A percentile compares a stretch with the other conserved stretches of the same genome.
These are phyloP conservation scores for Lasiosphaeriaceae sp. DNA, from an alignment of 495 filamentous ascomycete genomes.

Conservation along the genomic window DNA sequence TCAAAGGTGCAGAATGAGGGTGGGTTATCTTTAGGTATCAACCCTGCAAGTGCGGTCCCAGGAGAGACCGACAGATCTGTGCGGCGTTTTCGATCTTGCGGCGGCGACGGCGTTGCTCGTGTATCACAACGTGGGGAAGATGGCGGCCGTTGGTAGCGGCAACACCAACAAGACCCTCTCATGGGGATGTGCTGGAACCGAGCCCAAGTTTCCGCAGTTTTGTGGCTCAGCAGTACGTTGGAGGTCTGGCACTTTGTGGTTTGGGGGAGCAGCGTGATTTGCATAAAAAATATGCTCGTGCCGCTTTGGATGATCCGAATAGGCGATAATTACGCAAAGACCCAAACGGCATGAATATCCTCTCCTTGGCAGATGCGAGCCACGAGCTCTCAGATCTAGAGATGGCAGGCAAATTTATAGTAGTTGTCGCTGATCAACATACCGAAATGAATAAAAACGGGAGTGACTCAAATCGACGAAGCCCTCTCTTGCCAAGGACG, in stretches of 20 bases:
- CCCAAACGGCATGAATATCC: background rate
- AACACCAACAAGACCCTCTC: background rate
- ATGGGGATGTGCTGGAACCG: background rate
- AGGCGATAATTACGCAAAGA: background rate
- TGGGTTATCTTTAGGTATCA: slow-evolving; percentile 2
- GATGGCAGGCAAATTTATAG: no score
- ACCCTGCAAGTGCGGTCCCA: background rate
- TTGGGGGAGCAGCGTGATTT: background rate
- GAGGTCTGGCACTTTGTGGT: background rate
- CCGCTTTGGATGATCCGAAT: background rate
- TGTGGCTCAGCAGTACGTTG: background rate
- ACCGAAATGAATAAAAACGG: no score
- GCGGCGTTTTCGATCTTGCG: slow-evolving; percentile 1
- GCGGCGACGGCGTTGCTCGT: background rate
- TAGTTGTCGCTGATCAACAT: no score
- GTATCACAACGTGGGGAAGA: slow-evolving; percentile 1
- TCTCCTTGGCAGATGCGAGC: no score
- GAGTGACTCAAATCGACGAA: no score
- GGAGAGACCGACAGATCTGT: background rate
- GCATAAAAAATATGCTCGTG: background rate
- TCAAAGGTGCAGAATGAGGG: background rate
- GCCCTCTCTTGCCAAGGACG: no score
- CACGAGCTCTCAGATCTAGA: no score
- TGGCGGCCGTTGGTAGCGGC: background rate
- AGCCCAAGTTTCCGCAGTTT: background rate